Percentiles rank a stretch among this genome's conserved stretches.
Conservation (phyloP, 1,139 yeast genomes). For the Blastobotrys ciferrii region DNA sequence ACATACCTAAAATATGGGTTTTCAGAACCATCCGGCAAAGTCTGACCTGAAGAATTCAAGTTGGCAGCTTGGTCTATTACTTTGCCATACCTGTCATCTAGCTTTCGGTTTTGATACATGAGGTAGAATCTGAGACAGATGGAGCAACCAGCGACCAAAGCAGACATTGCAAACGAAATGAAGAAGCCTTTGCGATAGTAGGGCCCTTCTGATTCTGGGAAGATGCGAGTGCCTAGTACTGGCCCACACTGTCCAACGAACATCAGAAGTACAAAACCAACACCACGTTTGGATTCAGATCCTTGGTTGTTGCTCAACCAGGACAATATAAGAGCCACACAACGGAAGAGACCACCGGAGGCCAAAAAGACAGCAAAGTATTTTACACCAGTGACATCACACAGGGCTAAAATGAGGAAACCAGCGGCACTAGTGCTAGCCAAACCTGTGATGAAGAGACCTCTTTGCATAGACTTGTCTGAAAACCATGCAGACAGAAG, state of each 20-base stretch:
- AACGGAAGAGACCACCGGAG: conserved; percentile 34
- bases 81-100: conserved; percentile 31
- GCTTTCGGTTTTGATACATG: conserved; percentile 23
- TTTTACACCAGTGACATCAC: conserved; percentile 27
- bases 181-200: conserved; percentile 32
- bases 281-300: conserved; percentile 32
- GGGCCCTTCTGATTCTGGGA: conserved; percentile 33
- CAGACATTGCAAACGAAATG: conserved; percentile 29
- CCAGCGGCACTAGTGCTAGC: conserved; percentile 33
- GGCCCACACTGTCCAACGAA: conserved; percentile 37
- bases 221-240: conserved; percentile 34
- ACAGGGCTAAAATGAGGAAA: conserved; percentile 31
- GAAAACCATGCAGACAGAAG: conserved; percentile 25
- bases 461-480: conserved; percentile 29
- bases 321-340: conserved; percentile 31
- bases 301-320: conserved; percentile 38
- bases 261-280: conserved; percentile 33
- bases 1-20: too few species aligned
- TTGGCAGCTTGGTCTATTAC: too few species aligned
- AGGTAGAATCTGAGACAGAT: conserved; percentile 23
- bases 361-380: conserved; percentile 35
- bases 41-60: too few species aligned
- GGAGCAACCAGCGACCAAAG: conserved; percentile 24
- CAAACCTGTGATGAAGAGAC: conserved; percentile 28
- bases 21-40: too few species aligned